Evolutionary conservation across 352 stramenopile genomes (phyloP).

Genomic region (Pythium folliculosum): DNA sequence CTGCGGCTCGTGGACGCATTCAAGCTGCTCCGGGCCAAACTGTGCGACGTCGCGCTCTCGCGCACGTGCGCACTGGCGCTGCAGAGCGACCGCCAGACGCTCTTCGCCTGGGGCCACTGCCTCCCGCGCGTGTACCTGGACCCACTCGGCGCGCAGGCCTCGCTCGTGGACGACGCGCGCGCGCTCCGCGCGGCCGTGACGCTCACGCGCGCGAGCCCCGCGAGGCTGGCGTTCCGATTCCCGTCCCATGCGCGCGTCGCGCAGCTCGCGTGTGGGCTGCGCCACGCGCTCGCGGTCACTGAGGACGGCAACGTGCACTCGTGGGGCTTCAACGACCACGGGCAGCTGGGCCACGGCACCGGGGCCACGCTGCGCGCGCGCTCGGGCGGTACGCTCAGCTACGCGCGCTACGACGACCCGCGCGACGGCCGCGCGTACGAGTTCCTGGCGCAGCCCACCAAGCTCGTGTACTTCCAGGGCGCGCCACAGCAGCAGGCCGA

Average conservation of each 20-base stretch:
- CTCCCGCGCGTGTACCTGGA: slow-evolving; percentile 43
- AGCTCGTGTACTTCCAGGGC: slow-evolving; percentile 69
- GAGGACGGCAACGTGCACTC: slow-evolving; percentile 62
- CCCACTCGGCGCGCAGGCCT: slow-evolving; percentile 19
- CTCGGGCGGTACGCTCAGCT: slow-evolving; percentile 36
- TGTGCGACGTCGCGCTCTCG: slow-evolving; percentile 39
- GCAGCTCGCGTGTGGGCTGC: slow-evolving; percentile 50
- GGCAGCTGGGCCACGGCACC: slow-evolving; percentile 68
- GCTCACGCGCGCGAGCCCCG: slow-evolving; percentile 28
- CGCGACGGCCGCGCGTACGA: slow-evolving; percentile 43
- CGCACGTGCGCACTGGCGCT: slow-evolving; percentile 51
- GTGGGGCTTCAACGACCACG: slow-evolving; percentile 81
- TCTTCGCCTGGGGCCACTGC: slow-evolving; percentile 59
- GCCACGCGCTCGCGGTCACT: slow-evolving; percentile 57
- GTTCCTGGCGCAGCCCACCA: slow-evolving; percentile 46
- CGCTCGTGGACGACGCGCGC: slow-evolving; percentile 10
- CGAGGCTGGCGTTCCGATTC: slow-evolving; percentile 38
- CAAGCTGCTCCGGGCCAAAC: slow-evolving; percentile 41
- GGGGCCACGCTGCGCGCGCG: slow-evolving; percentile 47
- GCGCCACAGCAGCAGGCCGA: slow-evolving; percentile 54
- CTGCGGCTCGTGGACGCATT: slow-evolving; percentile 52
- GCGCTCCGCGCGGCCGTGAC: neutral
- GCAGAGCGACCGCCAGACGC: slow-evolving; percentile 38
- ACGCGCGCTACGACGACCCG: slow-evolving; percentile 55
- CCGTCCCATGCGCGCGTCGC: slow-evolving; percentile 20